Conservation (phyloP, 2,329 filamentous ascomycete species). For the Colletotrichum phormii region DNA sequence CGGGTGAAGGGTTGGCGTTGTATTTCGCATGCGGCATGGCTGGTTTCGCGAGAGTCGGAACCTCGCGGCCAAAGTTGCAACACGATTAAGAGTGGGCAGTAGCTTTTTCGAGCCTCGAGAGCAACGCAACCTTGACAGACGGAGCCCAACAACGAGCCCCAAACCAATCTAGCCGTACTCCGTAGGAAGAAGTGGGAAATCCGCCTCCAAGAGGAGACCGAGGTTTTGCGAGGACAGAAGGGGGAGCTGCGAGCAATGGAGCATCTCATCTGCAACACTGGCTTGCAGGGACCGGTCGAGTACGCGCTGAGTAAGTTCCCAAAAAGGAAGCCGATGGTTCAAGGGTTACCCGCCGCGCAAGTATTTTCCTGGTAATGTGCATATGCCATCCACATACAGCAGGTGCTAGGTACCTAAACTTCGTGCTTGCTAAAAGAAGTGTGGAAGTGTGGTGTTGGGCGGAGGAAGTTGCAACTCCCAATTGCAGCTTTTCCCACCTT, state of each 20-base stretch:
- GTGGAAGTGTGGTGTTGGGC: neutral
- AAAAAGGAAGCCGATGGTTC: slow-evolving; percentile 28
- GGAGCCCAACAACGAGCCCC: neutral
- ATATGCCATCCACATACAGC: neutral
- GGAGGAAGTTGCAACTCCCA: neutral
- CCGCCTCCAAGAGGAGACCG: neutral
- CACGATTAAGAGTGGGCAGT: neutral
- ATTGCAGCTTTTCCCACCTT: neutral
- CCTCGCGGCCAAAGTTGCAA: neutral
- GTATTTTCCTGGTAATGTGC: neutral
- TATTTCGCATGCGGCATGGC: slow-evolving; percentile 4
- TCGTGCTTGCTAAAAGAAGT: neutral
- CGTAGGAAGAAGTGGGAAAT: neutral
- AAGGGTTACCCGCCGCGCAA: slow-evolving; percentile 5
- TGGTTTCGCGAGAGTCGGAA: neutral
- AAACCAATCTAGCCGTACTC: neutral
- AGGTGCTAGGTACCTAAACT: neutral
- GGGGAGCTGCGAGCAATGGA: neutral
- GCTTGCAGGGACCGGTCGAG: slow-evolving; percentile 8
- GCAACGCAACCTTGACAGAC: neutral
- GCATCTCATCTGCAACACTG: slow-evolving; percentile 21
- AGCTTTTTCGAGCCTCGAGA: neutral
- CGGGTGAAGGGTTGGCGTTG: slow-evolving; percentile 5
- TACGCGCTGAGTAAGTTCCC: slow-evolving; percentile 13
- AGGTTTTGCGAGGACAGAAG: neutral